Base-by-base conservation (phyloP, 2,329 filamentous ascomycete species). In the Scedosporium minutisporum region DNA sequence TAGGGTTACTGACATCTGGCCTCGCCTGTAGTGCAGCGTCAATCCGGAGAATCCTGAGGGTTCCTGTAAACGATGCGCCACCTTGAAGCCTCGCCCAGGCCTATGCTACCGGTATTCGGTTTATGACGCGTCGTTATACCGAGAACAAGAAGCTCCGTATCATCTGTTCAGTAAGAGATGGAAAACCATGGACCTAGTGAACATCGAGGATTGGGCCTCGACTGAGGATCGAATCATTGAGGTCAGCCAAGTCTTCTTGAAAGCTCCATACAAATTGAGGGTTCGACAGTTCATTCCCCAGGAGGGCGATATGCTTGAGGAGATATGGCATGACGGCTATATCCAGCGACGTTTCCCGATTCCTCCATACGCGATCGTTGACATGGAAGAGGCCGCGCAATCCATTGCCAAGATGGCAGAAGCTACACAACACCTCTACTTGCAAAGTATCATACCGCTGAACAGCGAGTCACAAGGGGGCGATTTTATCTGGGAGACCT, bases 201-300 rank as follows among this genome's bases (percentile, higher is more conserved):
- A 65, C 38, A 63, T 66, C 16, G 29, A 41, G 44, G 55, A 60
- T 21, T 66, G 65, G 65, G 65, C 55, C 6, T 60, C 53, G 6
- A 18, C 46, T 12, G 61, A 65, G 16, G 25, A 46, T 21, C 58
- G 9, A 25, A 62, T 25, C 25, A 62, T 66, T 6, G 4, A 58
- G 3, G 60, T 63, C 46, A 60, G 58, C 21, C 62, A 63, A 44
- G 25, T 61, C 2, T 63, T 61, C 42, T 5, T 63, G 5, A 10
- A 57, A 7, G 62, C 62, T 3, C 48, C 46, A 3, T 63, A 61
- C 33, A 14, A 23, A n/a, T 27, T 86, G 62, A 73, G 74, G 27
- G 83, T 86, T 3, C 80, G 82, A 23, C 69, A 74, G 60, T 86
- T 86, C 69, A 72, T 80, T 16, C 82, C 83, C 0, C 78, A 82